These are phyloP conservation scores for Neurospora sp. DNA, from an alignment of 2,329 filamentous ascomycete genomes.

Conservation along the genomic window DNA sequence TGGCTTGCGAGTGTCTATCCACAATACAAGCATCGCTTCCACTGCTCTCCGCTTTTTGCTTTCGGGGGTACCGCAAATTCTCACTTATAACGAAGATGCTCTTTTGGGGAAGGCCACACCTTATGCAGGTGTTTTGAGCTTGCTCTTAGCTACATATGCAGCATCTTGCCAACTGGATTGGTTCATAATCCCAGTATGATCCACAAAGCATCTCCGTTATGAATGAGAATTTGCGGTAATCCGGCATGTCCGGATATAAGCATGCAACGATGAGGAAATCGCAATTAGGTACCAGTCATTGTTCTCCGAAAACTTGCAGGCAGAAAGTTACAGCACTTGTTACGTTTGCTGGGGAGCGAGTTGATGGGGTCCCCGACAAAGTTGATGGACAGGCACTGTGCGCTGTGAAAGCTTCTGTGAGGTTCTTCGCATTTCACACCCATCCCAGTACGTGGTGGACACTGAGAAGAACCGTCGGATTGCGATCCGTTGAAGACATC, in stretches of 20 bases:
- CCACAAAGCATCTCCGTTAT: no score
- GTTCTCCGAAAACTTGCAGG: not conserved
- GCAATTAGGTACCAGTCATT: not conserved
- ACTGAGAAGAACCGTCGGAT: not conserved
- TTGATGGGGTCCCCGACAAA: not conserved
- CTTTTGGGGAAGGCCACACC: no score
- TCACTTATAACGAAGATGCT: no score
- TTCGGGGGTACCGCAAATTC: not conserved
- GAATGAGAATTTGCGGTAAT: not conserved
- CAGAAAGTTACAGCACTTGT: not conserved
- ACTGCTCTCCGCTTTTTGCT: not conserved
- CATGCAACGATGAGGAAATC: not conserved
- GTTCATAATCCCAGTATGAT: no score
- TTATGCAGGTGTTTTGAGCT: no score
- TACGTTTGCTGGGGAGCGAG: not conserved
- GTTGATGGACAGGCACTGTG: not conserved
- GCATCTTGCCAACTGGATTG: no score
- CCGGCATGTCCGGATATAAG: not conserved
- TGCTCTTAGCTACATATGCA: no score
- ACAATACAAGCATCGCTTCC: not conserved
- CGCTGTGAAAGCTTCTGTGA: not conserved
- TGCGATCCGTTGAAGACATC: not conserved
- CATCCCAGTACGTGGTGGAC: not conserved
- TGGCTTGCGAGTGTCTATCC: not conserved
- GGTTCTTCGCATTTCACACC: not conserved